These are phyloP conservation scores for Amorphotheca resinae DNA, from an alignment of 495 filamentous ascomycete species.

Conservation along the genomic window DNA sequence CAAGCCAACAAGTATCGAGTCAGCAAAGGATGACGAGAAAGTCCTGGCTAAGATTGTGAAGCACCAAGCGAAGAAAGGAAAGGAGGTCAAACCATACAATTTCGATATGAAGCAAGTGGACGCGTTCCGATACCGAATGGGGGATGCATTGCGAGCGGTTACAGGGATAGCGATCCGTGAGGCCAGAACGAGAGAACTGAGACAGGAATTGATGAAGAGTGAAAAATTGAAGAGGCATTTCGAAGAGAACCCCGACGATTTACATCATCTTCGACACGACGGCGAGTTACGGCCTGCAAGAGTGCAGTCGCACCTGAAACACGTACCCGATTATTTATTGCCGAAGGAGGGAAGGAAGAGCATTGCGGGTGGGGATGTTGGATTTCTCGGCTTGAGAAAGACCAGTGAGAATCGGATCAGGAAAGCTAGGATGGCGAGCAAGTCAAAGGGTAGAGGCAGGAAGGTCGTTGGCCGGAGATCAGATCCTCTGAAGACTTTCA, in stretches of 20 bases:
- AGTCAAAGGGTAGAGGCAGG: constrained; percentile 39
- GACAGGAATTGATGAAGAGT: constrained; percentile 78
- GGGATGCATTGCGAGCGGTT: constrained; percentile 72
- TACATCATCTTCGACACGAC: constrained; percentile 81
- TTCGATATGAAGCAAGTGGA: constrained; percentile 93
- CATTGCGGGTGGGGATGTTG: constrained; percentile 41
- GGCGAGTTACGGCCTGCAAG: constrained; percentile 67
- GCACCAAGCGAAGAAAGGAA: constrained; percentile 57
- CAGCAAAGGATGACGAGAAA: constrained; percentile 69
- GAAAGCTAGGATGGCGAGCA: constrained; percentile 53
- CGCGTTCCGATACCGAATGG: constrained; percentile 88
- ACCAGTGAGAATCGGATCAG: constrained; percentile 58
- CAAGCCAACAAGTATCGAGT: constrained; percentile 63
- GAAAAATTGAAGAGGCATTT: constrained; percentile 93
- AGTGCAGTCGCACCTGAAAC: constrained; percentile 80
- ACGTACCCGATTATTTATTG: constrained; percentile 90
- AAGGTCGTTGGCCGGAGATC: constrained; percentile 37
- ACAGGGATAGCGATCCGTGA: constrained; percentile 78
- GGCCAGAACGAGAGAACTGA: constrained; percentile 74
- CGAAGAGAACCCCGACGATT: constrained; percentile 87
- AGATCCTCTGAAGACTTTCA: constrained; percentile 84
- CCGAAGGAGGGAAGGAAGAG: constrained; percentile 64
- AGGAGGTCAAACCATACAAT: constrained; percentile 73
- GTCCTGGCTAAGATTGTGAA: constrained; percentile 61
- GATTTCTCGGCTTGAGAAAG: constrained; percentile 69